A percentile compares a stretch with the other conserved stretches of the same genome.
These are phyloP conservation scores for Arachis hypogaea DNA, from an alignment of 306 rosid species.

Conservation along the genomic window DNA sequence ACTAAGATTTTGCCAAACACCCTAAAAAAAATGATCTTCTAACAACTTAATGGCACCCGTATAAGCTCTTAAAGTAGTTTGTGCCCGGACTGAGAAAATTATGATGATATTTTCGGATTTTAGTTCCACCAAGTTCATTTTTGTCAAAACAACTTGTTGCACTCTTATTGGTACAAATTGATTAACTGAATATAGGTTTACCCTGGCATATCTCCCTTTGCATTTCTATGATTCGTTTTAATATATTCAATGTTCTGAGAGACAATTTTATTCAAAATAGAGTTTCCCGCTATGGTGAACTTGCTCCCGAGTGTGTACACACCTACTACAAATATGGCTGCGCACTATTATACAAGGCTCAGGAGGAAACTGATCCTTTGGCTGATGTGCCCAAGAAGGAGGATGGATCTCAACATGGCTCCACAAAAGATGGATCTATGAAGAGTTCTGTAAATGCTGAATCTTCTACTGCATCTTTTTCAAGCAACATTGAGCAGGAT, in stretches of 20 bases:
- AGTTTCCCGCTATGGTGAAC: constrained; percentile 82
- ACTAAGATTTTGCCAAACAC: no score
- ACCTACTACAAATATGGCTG: constrained; percentile 89
- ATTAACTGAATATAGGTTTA: constrained; percentile 1
- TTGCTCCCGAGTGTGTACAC: constrained; percentile 80
- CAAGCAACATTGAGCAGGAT: constrained; percentile 59
- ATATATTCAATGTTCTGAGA: constrained; percentile 14
- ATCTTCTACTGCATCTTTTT: constrained; percentile 64
- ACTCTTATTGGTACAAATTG: background rate
- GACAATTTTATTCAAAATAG: constrained; percentile 47
- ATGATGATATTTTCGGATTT: constrained; percentile 8
- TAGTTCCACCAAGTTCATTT: background rate
- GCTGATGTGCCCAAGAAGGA: constrained; percentile 84
- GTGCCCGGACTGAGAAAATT: constrained; percentile 6
- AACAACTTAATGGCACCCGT: no score
- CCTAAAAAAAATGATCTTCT: no score
- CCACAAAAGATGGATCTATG: constrained; percentile 60
- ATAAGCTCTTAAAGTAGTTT: background rate
- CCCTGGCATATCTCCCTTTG: background rate
- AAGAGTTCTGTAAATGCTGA: constrained; percentile 66
- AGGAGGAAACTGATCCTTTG: constrained; percentile 95
- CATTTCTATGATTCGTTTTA: background rate
- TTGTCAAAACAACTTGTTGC: constrained; percentile 4
- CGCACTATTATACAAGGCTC: constrained; percentile 87
- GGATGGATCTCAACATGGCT: constrained; percentile 59